Conservation (phyloP, 164 flowering plant species). For the Saururus chinensis region DNA sequence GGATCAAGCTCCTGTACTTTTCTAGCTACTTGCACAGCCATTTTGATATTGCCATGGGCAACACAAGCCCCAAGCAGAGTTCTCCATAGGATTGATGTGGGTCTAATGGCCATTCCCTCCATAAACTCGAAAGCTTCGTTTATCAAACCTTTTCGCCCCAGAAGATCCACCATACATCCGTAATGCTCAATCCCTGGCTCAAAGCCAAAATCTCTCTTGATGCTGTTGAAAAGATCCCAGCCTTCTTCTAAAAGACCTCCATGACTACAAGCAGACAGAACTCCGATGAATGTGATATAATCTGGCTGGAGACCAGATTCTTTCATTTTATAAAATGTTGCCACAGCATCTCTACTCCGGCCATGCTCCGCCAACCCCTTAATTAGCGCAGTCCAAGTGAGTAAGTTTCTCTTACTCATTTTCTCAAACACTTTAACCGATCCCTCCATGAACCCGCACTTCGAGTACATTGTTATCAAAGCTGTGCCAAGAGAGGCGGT, state of each 20-base stretch:
- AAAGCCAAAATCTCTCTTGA: slow-evolving; percentile 22
- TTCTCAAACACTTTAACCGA: slow-evolving; percentile 20
- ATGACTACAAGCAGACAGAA: slow-evolving; percentile 28
- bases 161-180: slow-evolving; percentile 32
- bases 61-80: slow-evolving; percentile 31
- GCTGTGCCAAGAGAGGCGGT: slow-evolving; percentile 29
- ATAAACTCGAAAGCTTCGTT: slow-evolving; percentile 20
- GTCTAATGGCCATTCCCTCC: slow-evolving; percentile 21
- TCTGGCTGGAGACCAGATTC: slow-evolving; percentile 19
- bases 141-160: slow-evolving; percentile 26
- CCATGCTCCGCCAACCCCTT: slow-evolving; percentile 31
- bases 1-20: slow-evolving; percentile 27
- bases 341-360: slow-evolving; percentile 21
- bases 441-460: slow-evolving; percentile 30
- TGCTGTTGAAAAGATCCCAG: slow-evolving; percentile 23
- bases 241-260: slow-evolving; percentile 30
- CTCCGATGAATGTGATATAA: slow-evolving; percentile 28
- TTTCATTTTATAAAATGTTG: slow-evolving; percentile 18
- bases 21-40: slow-evolving; percentile 24
- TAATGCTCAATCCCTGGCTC: slow-evolving; percentile 26
- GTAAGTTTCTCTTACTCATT: slow-evolving; percentile 20
- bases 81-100: slow-evolving; percentile 24
- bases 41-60: slow-evolving; percentile 22
- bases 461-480: slow-evolving; percentile 27
- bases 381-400: slow-evolving; percentile 29